These are phyloP conservation scores for Artemisia tridentata DNA, from an alignment of 129 eudicot genomes.

Conservation along the genomic window DNA sequence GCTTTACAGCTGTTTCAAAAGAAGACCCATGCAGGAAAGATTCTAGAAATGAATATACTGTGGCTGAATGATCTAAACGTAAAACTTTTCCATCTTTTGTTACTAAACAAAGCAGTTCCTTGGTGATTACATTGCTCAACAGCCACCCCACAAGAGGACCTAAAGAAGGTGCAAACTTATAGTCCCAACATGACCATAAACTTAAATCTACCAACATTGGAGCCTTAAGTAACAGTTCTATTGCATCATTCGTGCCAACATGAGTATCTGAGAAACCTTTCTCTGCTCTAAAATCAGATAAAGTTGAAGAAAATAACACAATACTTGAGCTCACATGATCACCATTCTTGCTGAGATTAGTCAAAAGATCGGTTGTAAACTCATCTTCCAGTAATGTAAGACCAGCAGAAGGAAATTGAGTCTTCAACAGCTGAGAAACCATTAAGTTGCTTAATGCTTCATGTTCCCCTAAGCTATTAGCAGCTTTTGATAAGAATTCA, in stretches of 20 bases:
- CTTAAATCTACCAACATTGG: slow-evolving; percentile 78
- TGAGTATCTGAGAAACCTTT: slow-evolving; percentile 14
- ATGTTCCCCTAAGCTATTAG: slow-evolving; percentile 33
- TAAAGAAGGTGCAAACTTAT: slow-evolving; percentile 71
- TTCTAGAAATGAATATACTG: slow-evolving; percentile 63
- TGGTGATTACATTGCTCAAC: slow-evolving; percentile 58
- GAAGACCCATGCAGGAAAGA: slow-evolving; percentile 58
- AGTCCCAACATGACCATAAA: slow-evolving; percentile 80
- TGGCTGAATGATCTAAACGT: slow-evolving; percentile 82
- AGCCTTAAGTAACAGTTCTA: slow-evolving; percentile 58
- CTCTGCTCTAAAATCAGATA: slow-evolving; percentile 39
- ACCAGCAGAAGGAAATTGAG: slow-evolving; percentile 73
- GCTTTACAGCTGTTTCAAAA: slow-evolving; percentile 64
- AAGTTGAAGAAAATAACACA: slow-evolving; percentile 65
- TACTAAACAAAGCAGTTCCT: slow-evolving; percentile 66
- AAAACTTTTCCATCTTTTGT: slow-evolving; percentile 55
- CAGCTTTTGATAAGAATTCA: slow-evolving; percentile 66
- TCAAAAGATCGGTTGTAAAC: slow-evolving; percentile 22
- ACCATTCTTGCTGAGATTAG: slow-evolving; percentile 30
- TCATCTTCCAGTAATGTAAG: slow-evolving; percentile 44
- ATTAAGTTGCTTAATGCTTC: slow-evolving; percentile 22
- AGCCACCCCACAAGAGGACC: slow-evolving; percentile 86
- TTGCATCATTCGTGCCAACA: slow-evolving; percentile 55
- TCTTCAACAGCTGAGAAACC: slow-evolving; percentile 52
- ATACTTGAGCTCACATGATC: slow-evolving; percentile 30